Conservation (phyloP, 371 early-diverging fungal genomes). For the Phascolomyces articulosus region DNA sequence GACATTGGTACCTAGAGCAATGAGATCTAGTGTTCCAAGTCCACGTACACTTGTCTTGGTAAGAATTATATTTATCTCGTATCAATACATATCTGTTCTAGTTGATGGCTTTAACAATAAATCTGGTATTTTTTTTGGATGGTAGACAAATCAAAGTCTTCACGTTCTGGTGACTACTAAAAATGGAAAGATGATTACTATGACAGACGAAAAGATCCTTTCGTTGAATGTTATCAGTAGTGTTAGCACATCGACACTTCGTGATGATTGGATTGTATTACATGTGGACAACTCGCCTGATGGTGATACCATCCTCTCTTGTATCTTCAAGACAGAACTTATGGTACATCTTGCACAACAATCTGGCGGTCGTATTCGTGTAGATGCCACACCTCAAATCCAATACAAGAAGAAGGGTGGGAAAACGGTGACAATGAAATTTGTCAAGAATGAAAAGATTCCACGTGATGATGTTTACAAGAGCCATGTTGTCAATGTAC, state of each 20-base stretch:
- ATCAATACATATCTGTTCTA: no score
- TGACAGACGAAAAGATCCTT: slow-evolving; percentile 57
- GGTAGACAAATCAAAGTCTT: slow-evolving; percentile 59
- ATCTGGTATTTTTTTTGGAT: no score
- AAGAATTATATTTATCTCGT: no score
- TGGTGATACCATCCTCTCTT: slow-evolving; percentile 52
- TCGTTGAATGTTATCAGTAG: slow-evolving; percentile 55
- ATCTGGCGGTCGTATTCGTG: slow-evolving; percentile 59
- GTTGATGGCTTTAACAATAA: no score
- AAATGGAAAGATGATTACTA: slow-evolving; percentile 57
- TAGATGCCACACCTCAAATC: slow-evolving; percentile 61
- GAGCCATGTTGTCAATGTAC: slow-evolving; percentile 75
- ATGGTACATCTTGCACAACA: slow-evolving; percentile 65
- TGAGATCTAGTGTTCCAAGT: slow-evolving; percentile 82
- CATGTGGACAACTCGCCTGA: slow-evolving; percentile 68
- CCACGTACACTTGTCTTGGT: slow-evolving; percentile 75
- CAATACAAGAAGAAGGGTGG: slow-evolving; percentile 78
- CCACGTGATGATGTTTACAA: slow-evolving; percentile 68
- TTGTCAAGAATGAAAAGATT: slow-evolving; percentile 73
- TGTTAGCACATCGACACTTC: slow-evolving; percentile 66
- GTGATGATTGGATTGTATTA: slow-evolving; percentile 88
- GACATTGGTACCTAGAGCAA: slow-evolving; percentile 72
- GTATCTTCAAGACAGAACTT: slow-evolving; percentile 86
- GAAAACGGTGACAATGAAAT: slow-evolving; percentile 77
- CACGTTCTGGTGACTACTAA: slow-evolving; percentile 62